A percentile compares a stretch with the other conserved stretches of the same genome.
Conservation (phyloP, 2,329 filamentous ascomycete species). For the Tolypocladium tundrense region DNA sequence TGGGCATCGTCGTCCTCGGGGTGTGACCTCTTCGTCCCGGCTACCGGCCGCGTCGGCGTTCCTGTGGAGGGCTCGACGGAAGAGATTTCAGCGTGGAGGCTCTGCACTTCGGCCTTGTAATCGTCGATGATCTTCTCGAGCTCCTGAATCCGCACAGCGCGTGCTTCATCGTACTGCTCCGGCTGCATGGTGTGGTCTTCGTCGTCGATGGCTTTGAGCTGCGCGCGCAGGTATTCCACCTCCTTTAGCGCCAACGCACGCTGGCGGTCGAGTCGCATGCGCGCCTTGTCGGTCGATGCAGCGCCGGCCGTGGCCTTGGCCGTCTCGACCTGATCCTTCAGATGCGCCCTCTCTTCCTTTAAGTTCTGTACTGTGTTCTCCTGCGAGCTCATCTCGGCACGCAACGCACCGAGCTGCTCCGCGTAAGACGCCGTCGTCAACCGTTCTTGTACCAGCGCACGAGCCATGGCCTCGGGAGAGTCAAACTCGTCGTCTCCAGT, state of each 20-base stretch:
- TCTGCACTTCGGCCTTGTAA: constrained; percentile 73
- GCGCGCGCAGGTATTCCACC: constrained; percentile 84
- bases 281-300: constrained; percentile 52
- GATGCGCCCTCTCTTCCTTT: constrained; percentile 55
- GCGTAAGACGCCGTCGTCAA: constrained; percentile 71
- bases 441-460: constrained; percentile 72
- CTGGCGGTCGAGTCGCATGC: constrained; percentile 73
- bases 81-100: constrained; percentile 63
- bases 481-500: constrained; percentile 65
- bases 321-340: constrained; percentile 63
- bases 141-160: constrained; percentile 63
- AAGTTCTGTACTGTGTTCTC: constrained; percentile 64
- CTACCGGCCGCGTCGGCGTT: constrained; percentile 26
- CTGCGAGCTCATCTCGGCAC: constrained; percentile 68
- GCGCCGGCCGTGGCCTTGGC: constrained; percentile 42
- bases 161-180: constrained; percentile 66
- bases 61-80: constrained; percentile 41
- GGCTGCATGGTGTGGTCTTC: constrained; percentile 83
- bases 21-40: constrained; percentile 54
- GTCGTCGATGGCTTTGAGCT: constrained; percentile 77
- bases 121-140: constrained; percentile 80
- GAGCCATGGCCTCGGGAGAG: constrained; percentile 77
- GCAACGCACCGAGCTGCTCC: constrained; percentile 67
- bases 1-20: constrained; percentile 51
- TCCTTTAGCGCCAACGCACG: constrained; percentile 80